Evolutionary conservation across 2,329 filamentous ascomycete species (phyloP), one percentile per base, ranked within the genome.

Genomic region (Dothideomycetidae sp.): DNA sequence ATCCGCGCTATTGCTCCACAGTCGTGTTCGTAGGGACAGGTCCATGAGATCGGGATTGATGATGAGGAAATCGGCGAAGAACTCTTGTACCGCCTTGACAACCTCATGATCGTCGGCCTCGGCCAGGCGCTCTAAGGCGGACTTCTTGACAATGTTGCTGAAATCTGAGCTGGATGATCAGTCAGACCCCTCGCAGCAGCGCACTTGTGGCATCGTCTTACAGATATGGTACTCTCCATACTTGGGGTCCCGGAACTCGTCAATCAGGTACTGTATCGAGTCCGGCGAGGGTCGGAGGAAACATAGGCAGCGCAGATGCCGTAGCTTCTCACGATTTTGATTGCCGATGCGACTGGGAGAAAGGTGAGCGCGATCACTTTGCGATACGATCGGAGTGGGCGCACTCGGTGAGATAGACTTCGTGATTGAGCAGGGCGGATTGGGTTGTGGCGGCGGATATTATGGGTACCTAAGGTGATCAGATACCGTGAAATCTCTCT

Each of bases 101-200:
- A 98, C 84, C 60, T 98, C 92, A 53, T 98, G 85, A 49, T 94
- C 86, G 55, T 98, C 90, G 16, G 90, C 86, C 65, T 98, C 92
- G 21, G 90, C 90, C 30, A 98, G 67, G 30, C 90, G 75, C 58
- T 98, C 90, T 15, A 98, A 68, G 0, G 88, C 82, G 2, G 90
- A 96, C 61, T 98, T 98, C 59, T 92, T 93, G 53, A 90, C 78
- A 42, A 98, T 81, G 57, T 98, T 98, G 66, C 85, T 96, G 59
- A 98, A 93, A 59, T 92, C 68, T 71, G 52, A 37, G 36, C 31
- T 41, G 40, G 28, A 21, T 26, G 50, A 50, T 59, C 54, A 54
- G 33, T 49, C 44, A 57, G 48, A 46, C 45, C 46, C 57, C 39
- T 28, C 28, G 21, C 18, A 19, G n/a, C 16, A 21, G 31, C 29